Percentiles rank a stretch among this genome's conserved stretches.
Evolutionary conservation across 2,329 filamentous ascomycete species (phyloP).

Genomic region (Talaromyces sp.): DNA sequence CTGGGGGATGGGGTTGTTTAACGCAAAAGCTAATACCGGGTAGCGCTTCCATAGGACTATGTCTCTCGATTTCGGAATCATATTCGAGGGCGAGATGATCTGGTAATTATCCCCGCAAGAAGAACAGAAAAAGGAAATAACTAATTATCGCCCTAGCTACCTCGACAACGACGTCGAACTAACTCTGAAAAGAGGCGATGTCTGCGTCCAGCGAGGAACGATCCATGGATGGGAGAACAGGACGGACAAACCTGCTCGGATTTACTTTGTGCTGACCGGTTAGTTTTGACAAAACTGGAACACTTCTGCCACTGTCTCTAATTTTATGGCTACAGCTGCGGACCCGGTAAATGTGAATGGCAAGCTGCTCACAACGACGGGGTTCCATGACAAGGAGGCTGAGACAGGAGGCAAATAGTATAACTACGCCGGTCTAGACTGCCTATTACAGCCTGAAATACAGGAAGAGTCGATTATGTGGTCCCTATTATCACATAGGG

Average conservation of each 20-base stretch:
- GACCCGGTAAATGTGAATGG: slow-evolving; percentile 13
- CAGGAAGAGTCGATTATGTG: background rate
- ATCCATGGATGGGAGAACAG: slow-evolving; percentile 23
- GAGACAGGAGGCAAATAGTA: background rate
- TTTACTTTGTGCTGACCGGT: slow-evolving; percentile 18
- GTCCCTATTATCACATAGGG: background rate
- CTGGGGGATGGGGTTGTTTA: slow-evolving; percentile 15
- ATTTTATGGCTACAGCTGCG: background rate
- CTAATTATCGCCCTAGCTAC: slow-evolving; percentile 12
- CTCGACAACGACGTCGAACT: slow-evolving; percentile 25
- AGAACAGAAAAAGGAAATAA: background rate
- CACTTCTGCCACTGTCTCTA: background rate
- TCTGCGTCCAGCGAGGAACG: slow-evolving; percentile 25
- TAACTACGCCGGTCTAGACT: background rate
- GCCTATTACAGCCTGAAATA: background rate
- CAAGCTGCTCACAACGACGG: slow-evolving; percentile 1
- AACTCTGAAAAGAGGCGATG: slow-evolving; percentile 20
- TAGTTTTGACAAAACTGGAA: background rate
- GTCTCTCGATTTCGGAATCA: slow-evolving; percentile 27
- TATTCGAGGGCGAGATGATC: slow-evolving; percentile 23
- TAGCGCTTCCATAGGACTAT: slow-evolving; percentile 21
- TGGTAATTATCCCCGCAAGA: background rate
- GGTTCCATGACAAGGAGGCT: slow-evolving; percentile 4
- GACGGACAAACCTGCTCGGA: slow-evolving; percentile 12
- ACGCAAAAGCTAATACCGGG: slow-evolving; percentile 22